phyloP scores from a whole-genome alignment of 108 stramenopile species.

The Parmales sp. region DNA sequence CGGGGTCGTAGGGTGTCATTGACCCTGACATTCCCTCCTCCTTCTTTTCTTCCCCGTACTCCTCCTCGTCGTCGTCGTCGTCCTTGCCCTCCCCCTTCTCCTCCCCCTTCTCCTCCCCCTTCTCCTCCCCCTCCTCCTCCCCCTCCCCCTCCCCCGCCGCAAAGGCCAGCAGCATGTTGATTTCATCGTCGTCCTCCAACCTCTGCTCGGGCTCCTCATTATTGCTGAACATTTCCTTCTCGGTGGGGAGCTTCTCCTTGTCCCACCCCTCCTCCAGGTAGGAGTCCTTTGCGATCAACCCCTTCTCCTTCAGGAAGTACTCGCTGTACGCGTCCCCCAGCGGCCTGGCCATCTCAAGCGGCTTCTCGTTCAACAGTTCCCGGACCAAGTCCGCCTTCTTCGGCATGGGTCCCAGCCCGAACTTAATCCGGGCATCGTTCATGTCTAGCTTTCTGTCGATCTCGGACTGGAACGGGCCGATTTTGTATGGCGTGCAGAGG shows the following conservation, averaged over 20 bases:
- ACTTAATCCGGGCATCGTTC: not conserved
- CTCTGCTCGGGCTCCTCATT: not conserved
- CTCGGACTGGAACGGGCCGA: not conserved
- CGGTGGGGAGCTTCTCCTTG: conserved; percentile 2
- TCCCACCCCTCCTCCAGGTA: conserved; percentile 13
- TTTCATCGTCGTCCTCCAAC: conserved; percentile 2
- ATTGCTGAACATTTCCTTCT: not conserved
- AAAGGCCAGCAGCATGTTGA: not conserved
- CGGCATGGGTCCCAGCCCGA: not conserved
- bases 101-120: not conserved
- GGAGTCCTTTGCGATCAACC: not conserved
- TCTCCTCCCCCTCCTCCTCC: not conserved
- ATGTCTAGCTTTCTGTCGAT: not conserved
- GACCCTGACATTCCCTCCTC: not conserved
- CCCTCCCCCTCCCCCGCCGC: not conserved
- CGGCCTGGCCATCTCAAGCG: conserved; percentile 8
- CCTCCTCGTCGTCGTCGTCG: not conserved
- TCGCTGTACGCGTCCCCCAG: conserved; percentile 2
- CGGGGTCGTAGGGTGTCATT: not conserved
- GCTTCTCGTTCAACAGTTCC: conserved; percentile 1
- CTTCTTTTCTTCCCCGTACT: not conserved
- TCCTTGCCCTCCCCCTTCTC: not conserved
- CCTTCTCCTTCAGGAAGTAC: conserved; percentile 10
- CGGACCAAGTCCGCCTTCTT: not conserved
- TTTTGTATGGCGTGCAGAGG: conserved; percentile 7